Percentiles rank a stretch among this genome's conserved stretches.
Conservation (phyloP, 805 yeast species). For the Wickerhamiella occidentalis region DNA sequence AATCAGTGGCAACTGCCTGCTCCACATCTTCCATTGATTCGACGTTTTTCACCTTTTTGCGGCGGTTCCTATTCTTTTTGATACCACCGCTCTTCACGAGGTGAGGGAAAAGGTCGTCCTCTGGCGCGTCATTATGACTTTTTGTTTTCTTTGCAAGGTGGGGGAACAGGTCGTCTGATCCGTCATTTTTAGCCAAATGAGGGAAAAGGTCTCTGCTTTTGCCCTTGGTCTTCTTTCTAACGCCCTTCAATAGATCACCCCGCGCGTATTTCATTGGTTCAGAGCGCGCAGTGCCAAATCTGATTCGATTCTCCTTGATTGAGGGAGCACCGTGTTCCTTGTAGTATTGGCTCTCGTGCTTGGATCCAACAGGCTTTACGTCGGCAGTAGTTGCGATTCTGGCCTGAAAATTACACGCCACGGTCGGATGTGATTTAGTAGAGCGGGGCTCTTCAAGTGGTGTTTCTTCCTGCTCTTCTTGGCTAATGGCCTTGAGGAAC, state of each 20-base stretch:
- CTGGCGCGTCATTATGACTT: slow-evolving; percentile 1
- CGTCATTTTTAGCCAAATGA: slow-evolving; percentile 15
- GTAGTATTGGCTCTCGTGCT: slow-evolving; percentile 50
- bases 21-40: not conserved
- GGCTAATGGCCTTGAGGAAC: slow-evolving; percentile 24
- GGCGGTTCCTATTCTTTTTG: slow-evolving; percentile 2
- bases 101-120: slow-evolving; percentile 31
- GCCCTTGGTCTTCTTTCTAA: slow-evolving; percentile 10
- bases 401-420: slow-evolving; percentile 29
- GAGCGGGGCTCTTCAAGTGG: slow-evolving; percentile 15
- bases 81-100: slow-evolving; percentile 19
- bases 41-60: not conserved
- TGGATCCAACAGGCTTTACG: slow-evolving; percentile 44
- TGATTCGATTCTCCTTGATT: slow-evolving; percentile 19
- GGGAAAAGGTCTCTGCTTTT: slow-evolving; percentile 5
- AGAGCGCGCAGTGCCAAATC: slow-evolving; percentile 23
- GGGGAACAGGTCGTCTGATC: slow-evolving; percentile 9
- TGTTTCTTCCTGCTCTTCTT: not conserved
- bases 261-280: slow-evolving; percentile 20
- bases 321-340: slow-evolving; percentile 63
- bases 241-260: slow-evolving; percentile 18
- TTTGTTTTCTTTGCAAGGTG: not conserved
- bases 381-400: slow-evolving; percentile 46
- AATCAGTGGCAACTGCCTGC: slow-evolving; percentile 12
- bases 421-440: slow-evolving; percentile 30